phyloP scores from a whole-genome alignment of 352 stramenopile genomes.

The Globisporangium irregulare region DNA sequence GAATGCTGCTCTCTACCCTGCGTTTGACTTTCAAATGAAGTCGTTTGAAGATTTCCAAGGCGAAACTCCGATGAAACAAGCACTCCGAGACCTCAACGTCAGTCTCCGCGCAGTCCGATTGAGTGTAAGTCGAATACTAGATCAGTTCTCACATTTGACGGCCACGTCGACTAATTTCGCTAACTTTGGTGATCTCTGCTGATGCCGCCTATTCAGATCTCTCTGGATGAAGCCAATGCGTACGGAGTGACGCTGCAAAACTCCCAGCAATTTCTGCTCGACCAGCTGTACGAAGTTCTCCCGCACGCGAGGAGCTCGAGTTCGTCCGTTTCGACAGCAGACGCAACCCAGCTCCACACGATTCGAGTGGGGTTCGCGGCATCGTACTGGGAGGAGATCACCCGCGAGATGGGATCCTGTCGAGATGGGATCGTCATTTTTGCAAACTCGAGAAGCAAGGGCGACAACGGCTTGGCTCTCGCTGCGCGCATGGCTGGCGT shows the following conservation, averaged over 20 bases:
- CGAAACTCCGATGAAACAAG: conserved; percentile 19
- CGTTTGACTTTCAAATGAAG: conserved; percentile 27
- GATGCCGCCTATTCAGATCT: conserved; percentile 2
- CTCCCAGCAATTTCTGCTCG: conserved; percentile 7
- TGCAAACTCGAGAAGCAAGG: conserved; percentile 33
- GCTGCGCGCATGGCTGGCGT: conserved; percentile 34
- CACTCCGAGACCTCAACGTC: conserved; percentile 30
- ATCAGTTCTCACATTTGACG: background rate
- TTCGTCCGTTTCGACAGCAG: background rate
- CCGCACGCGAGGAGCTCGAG: conserved; percentile 8
- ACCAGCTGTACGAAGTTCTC: conserved; percentile 17
- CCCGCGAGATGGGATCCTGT: conserved; percentile 30
- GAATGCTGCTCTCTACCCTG: background rate
- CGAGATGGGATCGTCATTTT: conserved; percentile 41
- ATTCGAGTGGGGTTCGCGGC: conserved; percentile 27
- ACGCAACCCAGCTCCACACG: conserved; percentile 10
- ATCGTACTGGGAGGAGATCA: conserved; percentile 26
- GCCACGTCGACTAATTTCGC: background rate
- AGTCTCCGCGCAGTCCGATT: conserved; percentile 22
- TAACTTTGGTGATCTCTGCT: background rate
- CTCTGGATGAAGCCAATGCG: conserved; percentile 1
- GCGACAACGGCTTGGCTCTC: conserved; percentile 33
- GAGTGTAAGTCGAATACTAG: conserved; percentile 5
- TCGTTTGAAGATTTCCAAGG: conserved; percentile 30
- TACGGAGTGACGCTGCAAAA: conserved; percentile 4